Evolutionary conservation across 1,139 yeast genomes (phyloP), one percentile per base, ranked within the genome.

Genomic region (Suhomyces taliae): DNA sequence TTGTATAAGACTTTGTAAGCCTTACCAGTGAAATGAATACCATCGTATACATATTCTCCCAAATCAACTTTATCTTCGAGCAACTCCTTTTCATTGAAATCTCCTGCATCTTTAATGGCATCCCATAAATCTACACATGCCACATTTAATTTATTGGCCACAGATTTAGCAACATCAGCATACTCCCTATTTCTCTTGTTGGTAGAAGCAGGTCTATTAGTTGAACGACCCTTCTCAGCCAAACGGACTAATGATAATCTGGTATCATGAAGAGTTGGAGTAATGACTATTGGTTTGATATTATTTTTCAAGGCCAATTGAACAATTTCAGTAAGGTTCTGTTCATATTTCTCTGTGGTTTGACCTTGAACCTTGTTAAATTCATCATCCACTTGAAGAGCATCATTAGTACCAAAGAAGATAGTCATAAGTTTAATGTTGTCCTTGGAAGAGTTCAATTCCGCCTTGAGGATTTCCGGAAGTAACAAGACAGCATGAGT

Each of bases 391-490:
- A 34, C 27, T 4, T 65, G 67, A 4, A 70, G 55, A 0, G 89
- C 82, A 61, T 89, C 96, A 58, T 89, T 89, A 9, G 95, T 78
- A 1, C 96, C 96, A 56, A 87, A 81, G 62, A 85, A 87, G 3
- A 89, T 66, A 0, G 83, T 77, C 51, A 79, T 74, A 32, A 85
- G 54, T 49, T 64, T 60, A 44, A 70, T 51, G 44, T 64, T 64
- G 12, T 66, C 59, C 32, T 54, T 49, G 3, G 57, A 53, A 3
- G 54, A 59, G 26, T 64, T 66, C 46, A 70, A 64, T 48, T 80
- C 86, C 1, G 66, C 59, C 14, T 67, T 62, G 34, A 84, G 61
- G 15, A 84, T 64, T 43, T 70, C 64, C 1, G 82, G 82, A 14
- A 82, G 64, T 11, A 84, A 60, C 15, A 54, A 43, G 8, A 67